Conservation (phyloP, 2,329 filamentous ascomycete species). For the Sclerotinia subarctica region DNA sequence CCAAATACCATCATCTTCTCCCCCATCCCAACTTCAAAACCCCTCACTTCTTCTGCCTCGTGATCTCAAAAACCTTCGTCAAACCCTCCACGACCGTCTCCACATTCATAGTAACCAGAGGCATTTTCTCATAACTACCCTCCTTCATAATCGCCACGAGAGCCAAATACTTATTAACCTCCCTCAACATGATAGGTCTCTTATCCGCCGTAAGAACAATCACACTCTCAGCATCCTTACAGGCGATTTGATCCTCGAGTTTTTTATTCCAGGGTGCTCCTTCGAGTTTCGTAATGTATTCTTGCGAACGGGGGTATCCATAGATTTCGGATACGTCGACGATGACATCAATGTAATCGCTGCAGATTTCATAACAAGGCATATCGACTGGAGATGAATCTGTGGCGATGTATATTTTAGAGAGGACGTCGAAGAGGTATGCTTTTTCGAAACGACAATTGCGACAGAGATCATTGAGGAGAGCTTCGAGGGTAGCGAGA, state of each 20-base stretch:
- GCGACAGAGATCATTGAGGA: slow-evolving; percentile 90
- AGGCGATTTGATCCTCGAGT: slow-evolving; percentile 64
- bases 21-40: too few species aligned
- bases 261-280: slow-evolving; percentile 58
- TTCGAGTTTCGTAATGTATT: slow-evolving; percentile 55
- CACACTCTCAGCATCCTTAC: slow-evolving; percentile 63
- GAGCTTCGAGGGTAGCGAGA: slow-evolving; percentile 84
- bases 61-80: slow-evolving; percentile 74
- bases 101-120: slow-evolving; percentile 82
- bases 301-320: slow-evolving; percentile 64
- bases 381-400: slow-evolving; percentile 92
- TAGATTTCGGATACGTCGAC: slow-evolving; percentile 97
- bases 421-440: slow-evolving; percentile 95
- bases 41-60: slow-evolving; percentile 49
- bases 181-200: slow-evolving; percentile 63
- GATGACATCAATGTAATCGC: slow-evolving; percentile 97
- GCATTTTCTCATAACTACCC: slow-evolving; percentile 78
- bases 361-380: slow-evolving; percentile 96
- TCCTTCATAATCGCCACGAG: slow-evolving; percentile 86
- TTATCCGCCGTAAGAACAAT: slow-evolving; percentile 61
- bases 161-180: slow-evolving; percentile 72
- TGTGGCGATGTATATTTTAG: slow-evolving; percentile 98
- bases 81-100: slow-evolving; percentile 77
- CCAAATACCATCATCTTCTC: too few species aligned
- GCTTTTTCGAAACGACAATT: slow-evolving; percentile 97